Evolutionary conservation across 352 stramenopile species (phyloP).

Genomic region (Globisporangium perplexum): DNA sequence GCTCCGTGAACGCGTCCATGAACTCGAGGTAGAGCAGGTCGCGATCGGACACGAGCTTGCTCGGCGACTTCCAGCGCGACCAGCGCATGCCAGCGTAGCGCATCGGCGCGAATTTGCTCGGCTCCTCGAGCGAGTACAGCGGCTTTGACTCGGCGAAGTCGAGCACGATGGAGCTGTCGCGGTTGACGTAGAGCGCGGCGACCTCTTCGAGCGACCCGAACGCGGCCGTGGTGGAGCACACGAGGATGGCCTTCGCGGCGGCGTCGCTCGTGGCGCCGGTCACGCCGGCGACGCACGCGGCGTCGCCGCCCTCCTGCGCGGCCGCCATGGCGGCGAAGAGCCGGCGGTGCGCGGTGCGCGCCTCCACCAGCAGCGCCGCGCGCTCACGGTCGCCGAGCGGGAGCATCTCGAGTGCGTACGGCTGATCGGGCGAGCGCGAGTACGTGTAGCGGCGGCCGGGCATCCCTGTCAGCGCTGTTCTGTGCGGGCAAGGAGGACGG

Average conservation of each 20-base stretch:
- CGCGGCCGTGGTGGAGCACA: conserved; percentile 50
- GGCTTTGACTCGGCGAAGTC: conserved; percentile 40
- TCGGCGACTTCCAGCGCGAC: conserved; percentile 51
- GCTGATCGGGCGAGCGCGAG: conserved; percentile 38
- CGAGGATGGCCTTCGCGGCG: conserved; percentile 40
- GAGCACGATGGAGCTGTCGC: conserved; percentile 36
- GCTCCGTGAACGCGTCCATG: conserved; percentile 67
- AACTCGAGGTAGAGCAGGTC: conserved; percentile 58
- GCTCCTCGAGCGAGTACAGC: conserved; percentile 49
- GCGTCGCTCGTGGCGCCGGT: conserved; percentile 13
- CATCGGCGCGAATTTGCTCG: conserved; percentile 33
- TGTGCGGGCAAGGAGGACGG: neutral
- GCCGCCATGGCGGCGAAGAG: conserved; percentile 37
- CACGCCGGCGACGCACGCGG: conserved; percentile 21
- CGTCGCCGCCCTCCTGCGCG: conserved; percentile 21
- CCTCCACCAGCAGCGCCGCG: conserved; percentile 23
- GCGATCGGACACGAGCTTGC: conserved; percentile 38
- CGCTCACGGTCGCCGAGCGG: conserved; percentile 26
- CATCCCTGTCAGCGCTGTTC: neutral
- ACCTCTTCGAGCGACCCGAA: conserved; percentile 60
- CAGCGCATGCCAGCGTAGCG: conserved; percentile 43
- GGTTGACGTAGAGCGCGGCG: conserved; percentile 43
- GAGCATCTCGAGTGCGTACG: conserved; percentile 43
- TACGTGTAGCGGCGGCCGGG: conserved; percentile 25
- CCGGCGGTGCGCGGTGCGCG: conserved; percentile 21